Conservation (phyloP, 331 rosid genomes). For the Pyrus hybrid region DNA sequence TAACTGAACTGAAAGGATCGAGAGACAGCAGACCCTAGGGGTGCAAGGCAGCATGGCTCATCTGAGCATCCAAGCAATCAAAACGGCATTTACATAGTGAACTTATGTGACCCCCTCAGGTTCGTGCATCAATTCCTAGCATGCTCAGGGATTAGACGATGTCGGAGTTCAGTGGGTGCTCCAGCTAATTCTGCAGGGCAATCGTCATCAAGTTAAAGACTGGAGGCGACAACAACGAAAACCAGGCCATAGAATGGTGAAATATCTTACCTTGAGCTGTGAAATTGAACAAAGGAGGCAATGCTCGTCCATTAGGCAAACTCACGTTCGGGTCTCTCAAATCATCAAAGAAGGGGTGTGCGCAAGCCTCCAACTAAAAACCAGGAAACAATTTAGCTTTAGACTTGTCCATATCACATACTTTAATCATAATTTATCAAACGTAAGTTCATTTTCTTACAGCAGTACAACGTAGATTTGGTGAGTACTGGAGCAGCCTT, state of each 20-base stretch:
- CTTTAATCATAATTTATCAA: not conserved
- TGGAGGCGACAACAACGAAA: not conserved
- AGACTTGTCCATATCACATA: not conserved
- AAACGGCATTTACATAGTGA: slow-evolving; percentile 28
- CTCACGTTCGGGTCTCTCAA: slow-evolving; percentile 58
- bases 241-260: not conserved
- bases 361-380: slow-evolving; percentile 85
- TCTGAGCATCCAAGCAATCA: slow-evolving; percentile 45
- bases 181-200: slow-evolving; percentile 65
- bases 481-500: slow-evolving; percentile 86
- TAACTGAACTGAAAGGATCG: not conserved
- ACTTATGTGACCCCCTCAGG: not conserved
- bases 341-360: slow-evolving; percentile 76
- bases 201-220: not conserved
- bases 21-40: slow-evolving; percentile 10
- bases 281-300: slow-evolving; percentile 75
- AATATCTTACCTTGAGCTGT: slow-evolving; percentile 64
- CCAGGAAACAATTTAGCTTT: not conserved
- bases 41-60: slow-evolving; percentile 30
- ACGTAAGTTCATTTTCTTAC: slow-evolving; percentile 39
- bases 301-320: slow-evolving; percentile 62
- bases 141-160: slow-evolving; percentile 85
- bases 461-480: slow-evolving; percentile 78
- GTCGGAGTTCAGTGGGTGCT: slow-evolving; percentile 66
- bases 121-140: slow-evolving; percentile 27